Evolutionary conservation across 352 stramenopile genomes (phyloP).

Genomic region (Globisporangium solare): DNA sequence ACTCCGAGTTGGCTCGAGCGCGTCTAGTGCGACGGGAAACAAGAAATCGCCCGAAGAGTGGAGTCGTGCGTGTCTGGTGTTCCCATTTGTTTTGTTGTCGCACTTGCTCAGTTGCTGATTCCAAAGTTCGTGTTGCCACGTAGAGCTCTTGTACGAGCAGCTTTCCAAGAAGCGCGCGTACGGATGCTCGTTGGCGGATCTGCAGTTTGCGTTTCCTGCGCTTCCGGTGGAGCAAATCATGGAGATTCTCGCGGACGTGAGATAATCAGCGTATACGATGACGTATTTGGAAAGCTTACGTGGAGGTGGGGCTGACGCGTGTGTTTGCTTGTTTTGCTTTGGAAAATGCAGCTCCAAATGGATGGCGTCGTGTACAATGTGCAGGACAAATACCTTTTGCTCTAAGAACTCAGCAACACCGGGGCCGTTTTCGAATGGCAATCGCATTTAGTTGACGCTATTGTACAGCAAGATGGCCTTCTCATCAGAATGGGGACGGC

Average conservation of each 20-base stretch:
- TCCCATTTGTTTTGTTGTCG: not conserved
- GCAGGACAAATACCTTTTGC: slow-evolving; percentile 50
- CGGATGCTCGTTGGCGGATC: slow-evolving; percentile 42
- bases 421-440: too few species aligned
- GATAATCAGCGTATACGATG: slow-evolving; percentile 7
- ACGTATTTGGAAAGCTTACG: too few species aligned
- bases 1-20: slow-evolving; percentile 19
- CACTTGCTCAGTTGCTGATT: not conserved
- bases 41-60: slow-evolving; percentile 42
- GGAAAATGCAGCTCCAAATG: slow-evolving; percentile 45
- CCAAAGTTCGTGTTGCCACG: not conserved
- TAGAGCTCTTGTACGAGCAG: slow-evolving; percentile 42
- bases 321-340: not conserved
- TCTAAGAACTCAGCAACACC: slow-evolving; percentile 27
- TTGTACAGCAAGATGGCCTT: slow-evolving; percentile 17
- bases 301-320: slow-evolving; percentile 1
- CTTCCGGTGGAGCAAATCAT: slow-evolving; percentile 46
- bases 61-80: slow-evolving; percentile 31
- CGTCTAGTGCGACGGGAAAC: slow-evolving; percentile 7
- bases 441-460: slow-evolving; percentile 1
- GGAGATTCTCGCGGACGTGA: slow-evolving; percentile 54
- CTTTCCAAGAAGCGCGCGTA: slow-evolving; percentile 25
- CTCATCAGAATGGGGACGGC: not conserved
- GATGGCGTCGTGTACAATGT: slow-evolving; percentile 54
- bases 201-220: slow-evolving; percentile 52